A percentile compares a stretch with the other conserved stretches of the same genome.
These are phyloP conservation scores for Picea mariana DNA, from an alignment of 83 land plant species.

Conservation along the genomic window DNA sequence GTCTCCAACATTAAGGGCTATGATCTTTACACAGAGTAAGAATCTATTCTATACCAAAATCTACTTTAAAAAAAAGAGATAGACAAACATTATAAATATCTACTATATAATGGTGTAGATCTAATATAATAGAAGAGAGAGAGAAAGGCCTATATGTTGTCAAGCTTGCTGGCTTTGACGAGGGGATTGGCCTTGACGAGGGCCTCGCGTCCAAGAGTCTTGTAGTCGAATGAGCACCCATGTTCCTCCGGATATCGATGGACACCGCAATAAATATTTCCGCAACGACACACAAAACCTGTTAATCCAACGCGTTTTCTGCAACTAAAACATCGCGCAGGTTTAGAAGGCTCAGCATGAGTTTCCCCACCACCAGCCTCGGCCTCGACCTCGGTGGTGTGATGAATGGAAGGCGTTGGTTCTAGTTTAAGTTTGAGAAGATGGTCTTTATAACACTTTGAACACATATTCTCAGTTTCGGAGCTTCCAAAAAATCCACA, in stretches of 20 bases:
- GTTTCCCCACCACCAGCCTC: not conserved
- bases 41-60: too few relatives aligned
- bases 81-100: too few relatives aligned
- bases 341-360: too few relatives aligned
- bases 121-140: too few relatives aligned
- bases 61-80: too few relatives aligned
- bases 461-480: too few relatives aligned
- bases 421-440: too few relatives aligned
- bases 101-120: too few relatives aligned
- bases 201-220: slow-evolving; percentile 29
- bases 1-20: too few relatives aligned
- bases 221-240: slow-evolving; percentile 32
- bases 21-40: too few relatives aligned
- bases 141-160: slow-evolving; percentile 22
- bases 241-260: slow-evolving; percentile 37
- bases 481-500: too few relatives aligned
- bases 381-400: not conserved
- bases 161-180: slow-evolving; percentile 51
- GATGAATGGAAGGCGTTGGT: not conserved
- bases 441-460: too few relatives aligned
- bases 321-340: slow-evolving; percentile 32
- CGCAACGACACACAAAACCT: slow-evolving; percentile 42
- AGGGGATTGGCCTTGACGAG: slow-evolving; percentile 40
- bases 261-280: slow-evolving; percentile 23
- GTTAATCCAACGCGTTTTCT: slow-evolving; percentile 34